phyloP scores from a whole-genome alignment of 2,329 filamentous ascomycete genomes.

The Calonectria pseudoturangicola region DNA sequence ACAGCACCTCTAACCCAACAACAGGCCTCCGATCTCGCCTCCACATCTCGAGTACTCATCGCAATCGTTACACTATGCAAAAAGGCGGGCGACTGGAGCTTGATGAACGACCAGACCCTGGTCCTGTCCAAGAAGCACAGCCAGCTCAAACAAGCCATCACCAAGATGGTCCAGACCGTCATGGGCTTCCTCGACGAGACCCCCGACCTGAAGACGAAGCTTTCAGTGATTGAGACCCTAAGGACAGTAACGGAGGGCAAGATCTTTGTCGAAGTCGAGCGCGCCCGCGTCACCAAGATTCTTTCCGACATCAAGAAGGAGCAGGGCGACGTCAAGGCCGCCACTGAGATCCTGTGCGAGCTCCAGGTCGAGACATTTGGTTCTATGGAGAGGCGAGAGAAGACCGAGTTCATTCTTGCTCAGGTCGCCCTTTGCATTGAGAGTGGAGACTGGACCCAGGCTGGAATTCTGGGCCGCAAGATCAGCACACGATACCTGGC shows the following conservation, averaged over 20 bases:
- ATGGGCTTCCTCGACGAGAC: constrained; percentile 94
- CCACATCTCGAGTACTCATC: constrained; percentile 91
- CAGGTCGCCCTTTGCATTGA: constrained; percentile 97
- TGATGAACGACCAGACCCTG: constrained; percentile 97
- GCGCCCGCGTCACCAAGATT: constrained; percentile 94
- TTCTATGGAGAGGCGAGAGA: constrained; percentile 97
- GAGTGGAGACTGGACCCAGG: constrained; percentile 96
- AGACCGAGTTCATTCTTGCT: constrained; percentile 98
- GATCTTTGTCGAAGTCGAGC: constrained; percentile 99
- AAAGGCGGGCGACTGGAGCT: constrained; percentile 91
- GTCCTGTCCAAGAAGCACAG: constrained; percentile 99
- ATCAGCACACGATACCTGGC: constrained; percentile 96
- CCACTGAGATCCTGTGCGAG: constrained; percentile 95
- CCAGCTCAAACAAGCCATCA: constrained; percentile 98
- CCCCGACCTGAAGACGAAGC: constrained; percentile 89
- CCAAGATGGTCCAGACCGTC: constrained; percentile 98
- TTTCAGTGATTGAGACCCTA: constrained; percentile 94
- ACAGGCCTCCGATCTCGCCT: constrained; percentile 95
- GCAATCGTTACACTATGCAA: constrained; percentile 96
- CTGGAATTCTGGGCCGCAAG: constrained; percentile 94
- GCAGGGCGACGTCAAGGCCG: constrained; percentile 92
- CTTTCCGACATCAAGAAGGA: constrained; percentile 98
- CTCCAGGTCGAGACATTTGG: constrained; percentile 99
- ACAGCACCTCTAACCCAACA: constrained; percentile 43
- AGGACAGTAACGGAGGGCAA: constrained; percentile 99